Base-by-base conservation (phyloP, 2,329 filamentous ascomycete species). In the Raffaelea albimanens region DNA sequence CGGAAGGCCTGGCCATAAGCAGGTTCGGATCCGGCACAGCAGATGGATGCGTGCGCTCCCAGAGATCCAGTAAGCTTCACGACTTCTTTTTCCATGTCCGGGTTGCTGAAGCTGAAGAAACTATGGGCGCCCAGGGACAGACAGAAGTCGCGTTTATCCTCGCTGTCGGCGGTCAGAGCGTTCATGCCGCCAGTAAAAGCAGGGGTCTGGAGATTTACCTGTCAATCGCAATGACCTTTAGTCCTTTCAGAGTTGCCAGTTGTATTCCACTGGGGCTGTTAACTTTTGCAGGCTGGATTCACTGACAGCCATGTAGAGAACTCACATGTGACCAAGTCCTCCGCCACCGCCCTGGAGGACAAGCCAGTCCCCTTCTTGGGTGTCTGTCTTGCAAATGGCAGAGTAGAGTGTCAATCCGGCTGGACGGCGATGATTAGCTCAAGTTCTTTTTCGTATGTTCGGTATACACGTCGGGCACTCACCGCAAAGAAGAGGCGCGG, bases 401-500 rank as follows among this genome's bases (percentile, higher is more conserved):
- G 46, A 44, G 25, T 48, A 48, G n/a, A 48, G 18, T 2, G 46
- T 48, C 18, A 48, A 23, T 5, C 46, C 46, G 5, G 46, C 46
- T 48, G 44, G 10, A 31, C 36, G 3, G 13, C n/a, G 1, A 16
- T 29, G 25, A 29, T n/a, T n/a, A 29, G 3, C 3, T 9, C 10
- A 20, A 29, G n/a, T n/a, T n/a, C n/a, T n/a, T n/a, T n/a, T 43
- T 19, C 38, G 40, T 13, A 36, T 31, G 22, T 18, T 7, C 22
- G 31, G 14, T 5, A 44, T 4, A 36, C 19, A 11, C 9, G 16
- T 36, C 19, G 31, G 3, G 29, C 5, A 34, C 45, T 34, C 29
- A 49, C 47, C 47, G 19, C 47, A 49, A 31, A 50, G 44, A 16
- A 50, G 21, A 5, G 48, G 48, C 3, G 44, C 48, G 7, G 48